Conservation (phyloP, 2,329 filamentous ascomycete genomes). For the Botrytis fabae region DNA sequence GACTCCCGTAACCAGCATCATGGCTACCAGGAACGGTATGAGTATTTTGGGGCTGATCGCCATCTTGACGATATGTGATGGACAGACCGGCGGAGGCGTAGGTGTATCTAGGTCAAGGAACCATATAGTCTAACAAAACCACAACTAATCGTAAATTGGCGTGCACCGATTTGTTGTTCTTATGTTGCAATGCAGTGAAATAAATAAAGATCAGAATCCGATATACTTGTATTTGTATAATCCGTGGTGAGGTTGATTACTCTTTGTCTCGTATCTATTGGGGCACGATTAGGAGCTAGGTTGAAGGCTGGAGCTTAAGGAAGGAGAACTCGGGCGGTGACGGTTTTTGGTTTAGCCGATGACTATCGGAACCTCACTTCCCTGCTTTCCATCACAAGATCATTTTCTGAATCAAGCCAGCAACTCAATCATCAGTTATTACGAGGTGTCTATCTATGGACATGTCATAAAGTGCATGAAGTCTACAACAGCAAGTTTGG, state of each 20-base stretch:
- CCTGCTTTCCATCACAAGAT: background rate
- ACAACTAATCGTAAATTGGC: background rate
- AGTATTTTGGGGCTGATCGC: constrained; percentile 41
- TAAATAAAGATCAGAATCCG: background rate
- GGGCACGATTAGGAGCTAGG: constrained; percentile 1
- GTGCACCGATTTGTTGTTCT: background rate
- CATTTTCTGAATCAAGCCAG: background rate
- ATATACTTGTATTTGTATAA: constrained; percentile 10
- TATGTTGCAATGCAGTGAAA: background rate
- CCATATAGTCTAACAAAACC: background rate
- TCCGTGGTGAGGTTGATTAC: background rate
- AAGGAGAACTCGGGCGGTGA: constrained; percentile 2
- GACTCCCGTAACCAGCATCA: constrained; percentile 96
- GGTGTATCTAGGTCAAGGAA: constrained; percentile 10
- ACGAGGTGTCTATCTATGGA: background rate
- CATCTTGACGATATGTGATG: constrained; percentile 17
- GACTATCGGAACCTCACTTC: background rate
- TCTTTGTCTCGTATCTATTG: constrained; percentile 20
- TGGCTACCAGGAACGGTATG: constrained; percentile 82
- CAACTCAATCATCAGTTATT: background rate
- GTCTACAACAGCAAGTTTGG: background rate
- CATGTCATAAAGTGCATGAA: background rate
- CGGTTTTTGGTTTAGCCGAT: background rate
- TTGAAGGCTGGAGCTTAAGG: background rate
- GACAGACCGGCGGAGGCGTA: background rate